phyloP scores from a whole-genome alignment of 2,329 filamentous ascomycete species.

The Nannizziopsis arthrosporioides region DNA sequence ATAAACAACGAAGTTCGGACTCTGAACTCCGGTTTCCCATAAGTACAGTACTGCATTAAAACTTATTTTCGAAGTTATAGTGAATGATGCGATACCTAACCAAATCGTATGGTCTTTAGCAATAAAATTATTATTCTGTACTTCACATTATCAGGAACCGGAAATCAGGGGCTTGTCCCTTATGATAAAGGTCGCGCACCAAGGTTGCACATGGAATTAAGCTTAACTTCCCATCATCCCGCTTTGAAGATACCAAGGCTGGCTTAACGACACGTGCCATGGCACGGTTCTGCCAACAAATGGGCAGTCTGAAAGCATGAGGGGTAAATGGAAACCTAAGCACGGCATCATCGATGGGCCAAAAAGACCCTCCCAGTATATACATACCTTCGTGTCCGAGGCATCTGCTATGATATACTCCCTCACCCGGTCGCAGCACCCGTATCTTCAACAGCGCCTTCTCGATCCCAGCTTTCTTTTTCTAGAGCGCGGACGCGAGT shows the following conservation, averaged over 20 bases:
- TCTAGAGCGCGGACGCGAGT: constrained; percentile 53
- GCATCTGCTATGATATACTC: background rate
- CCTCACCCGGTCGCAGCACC: constrained; percentile 29
- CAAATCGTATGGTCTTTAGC: too few species aligned
- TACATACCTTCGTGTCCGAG: background rate
- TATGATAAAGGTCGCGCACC: background rate
- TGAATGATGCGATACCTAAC: too few species aligned
- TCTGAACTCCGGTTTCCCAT: too few species aligned
- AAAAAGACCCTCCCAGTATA: background rate
- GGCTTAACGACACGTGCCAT: background rate
- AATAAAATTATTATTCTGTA: too few species aligned
- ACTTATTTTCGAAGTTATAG: too few species aligned
- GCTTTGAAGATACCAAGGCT: background rate
- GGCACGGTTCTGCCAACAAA: background rate
- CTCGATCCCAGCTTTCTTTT: constrained; percentile 59
- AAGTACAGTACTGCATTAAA: too few species aligned
- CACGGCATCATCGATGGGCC: background rate
- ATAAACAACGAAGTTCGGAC: too few species aligned
- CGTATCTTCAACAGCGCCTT: constrained; percentile 59
- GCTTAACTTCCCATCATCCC: background rate
- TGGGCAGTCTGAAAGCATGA: background rate
- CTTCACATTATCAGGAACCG: background rate
- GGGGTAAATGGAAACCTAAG: too few species aligned
- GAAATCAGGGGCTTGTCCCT: background rate
- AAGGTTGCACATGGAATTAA: background rate